These are phyloP conservation scores for Globisporangium splendens DNA, from an alignment of 352 stramenopile species.

Conservation along the genomic window DNA sequence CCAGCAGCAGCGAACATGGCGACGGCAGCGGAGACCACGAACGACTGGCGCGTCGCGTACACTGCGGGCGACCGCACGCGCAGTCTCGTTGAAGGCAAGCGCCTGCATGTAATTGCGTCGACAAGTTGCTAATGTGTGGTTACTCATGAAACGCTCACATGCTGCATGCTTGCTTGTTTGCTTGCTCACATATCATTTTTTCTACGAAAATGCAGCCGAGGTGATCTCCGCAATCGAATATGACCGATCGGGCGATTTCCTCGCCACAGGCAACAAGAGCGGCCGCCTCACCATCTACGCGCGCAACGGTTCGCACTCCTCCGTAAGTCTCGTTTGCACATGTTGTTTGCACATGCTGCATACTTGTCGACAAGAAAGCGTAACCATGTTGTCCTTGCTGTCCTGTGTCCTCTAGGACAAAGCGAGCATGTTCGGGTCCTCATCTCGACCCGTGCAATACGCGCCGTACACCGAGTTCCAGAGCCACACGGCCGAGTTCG, in stretches of 20 bases:
- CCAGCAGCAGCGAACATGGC: constrained; percentile 8
- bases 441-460: constrained; percentile 43
- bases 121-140: background rate
- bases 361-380: too few species aligned
- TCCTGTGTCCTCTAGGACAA: constrained; percentile 11
- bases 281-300: constrained; percentile 91
- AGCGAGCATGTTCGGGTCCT: constrained; percentile 25
- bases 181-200: background rate
- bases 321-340: background rate
- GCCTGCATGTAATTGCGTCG: constrained; percentile 4
- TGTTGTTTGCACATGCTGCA: too few species aligned
- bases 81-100: constrained; percentile 55
- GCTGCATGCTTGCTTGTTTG: constrained; percentile 1
- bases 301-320: constrained; percentile 26
- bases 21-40: constrained; percentile 19
- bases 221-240: constrained; percentile 95
- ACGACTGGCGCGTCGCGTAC: constrained; percentile 55
- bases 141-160: too few species aligned
- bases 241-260: constrained; percentile 86
- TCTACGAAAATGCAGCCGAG: constrained; percentile 57
- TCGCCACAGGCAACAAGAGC: constrained; percentile 94
- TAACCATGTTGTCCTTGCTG: too few species aligned
- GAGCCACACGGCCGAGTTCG: constrained; percentile 96
- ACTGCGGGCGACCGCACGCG: constrained; percentile 44
- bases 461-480: constrained; percentile 92